Conservation (phyloP, 1,139 yeast genomes). For the Protomyces lactucae-debilis region DNA sequence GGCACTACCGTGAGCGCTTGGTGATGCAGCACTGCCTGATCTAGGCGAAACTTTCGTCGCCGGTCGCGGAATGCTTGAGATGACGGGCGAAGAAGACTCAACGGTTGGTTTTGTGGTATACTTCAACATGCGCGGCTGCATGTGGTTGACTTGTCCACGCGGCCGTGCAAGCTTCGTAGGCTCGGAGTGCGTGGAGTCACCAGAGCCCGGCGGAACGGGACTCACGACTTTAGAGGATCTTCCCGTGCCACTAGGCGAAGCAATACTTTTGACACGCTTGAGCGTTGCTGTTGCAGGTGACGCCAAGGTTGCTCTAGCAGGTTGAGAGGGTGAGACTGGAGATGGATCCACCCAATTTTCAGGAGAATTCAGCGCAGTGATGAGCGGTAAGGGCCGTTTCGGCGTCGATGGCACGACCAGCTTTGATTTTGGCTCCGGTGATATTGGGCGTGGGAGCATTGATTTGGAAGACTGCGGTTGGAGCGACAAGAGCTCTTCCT, state of each 20-base stretch:
- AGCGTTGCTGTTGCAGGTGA: not conserved
- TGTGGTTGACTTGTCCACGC: not conserved
- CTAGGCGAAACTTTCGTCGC: not conserved
- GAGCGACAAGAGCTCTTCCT: conserved; percentile 1
- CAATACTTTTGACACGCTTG: not conserved
- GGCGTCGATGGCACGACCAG: not conserved
- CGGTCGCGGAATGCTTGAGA: not conserved
- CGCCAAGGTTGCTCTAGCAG: not conserved
- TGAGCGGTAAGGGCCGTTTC: not conserved
- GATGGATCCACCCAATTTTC: not conserved
- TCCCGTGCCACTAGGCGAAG: not conserved
- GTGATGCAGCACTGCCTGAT: not conserved
- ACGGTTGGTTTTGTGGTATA: not conserved
- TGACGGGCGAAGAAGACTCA: not conserved
- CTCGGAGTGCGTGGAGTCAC: not conserved
- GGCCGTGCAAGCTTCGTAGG: not conserved
- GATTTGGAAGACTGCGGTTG: not conserved
- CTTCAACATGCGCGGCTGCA: not conserved
- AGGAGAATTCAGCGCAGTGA: not conserved
- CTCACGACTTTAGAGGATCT: not conserved
- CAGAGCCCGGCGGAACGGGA: not conserved
- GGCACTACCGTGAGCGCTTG: not conserved
- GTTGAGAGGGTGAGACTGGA: not conserved
- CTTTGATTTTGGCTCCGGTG: not conserved
- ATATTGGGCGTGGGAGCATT: not conserved